phyloP scores from a whole-genome alignment of 371 early-diverging fungal genomes.

The Chytridium lagenaria region DNA sequence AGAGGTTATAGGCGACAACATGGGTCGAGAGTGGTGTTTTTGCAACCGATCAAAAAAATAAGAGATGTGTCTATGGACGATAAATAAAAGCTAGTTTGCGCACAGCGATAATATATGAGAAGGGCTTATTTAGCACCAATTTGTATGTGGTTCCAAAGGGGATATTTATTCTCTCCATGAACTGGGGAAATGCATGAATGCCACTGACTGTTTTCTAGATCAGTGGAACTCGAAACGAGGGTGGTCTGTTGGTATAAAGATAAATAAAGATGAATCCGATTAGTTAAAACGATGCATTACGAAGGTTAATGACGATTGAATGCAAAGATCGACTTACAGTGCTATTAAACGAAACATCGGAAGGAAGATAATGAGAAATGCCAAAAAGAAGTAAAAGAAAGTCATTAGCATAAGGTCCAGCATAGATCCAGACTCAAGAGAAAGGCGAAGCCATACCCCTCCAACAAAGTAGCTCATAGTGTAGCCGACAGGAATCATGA shows the following conservation, averaged over 20 bases:
- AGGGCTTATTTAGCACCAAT: too few relatives aligned
- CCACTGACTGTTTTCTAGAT: conserved; percentile 1
- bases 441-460: conserved; percentile 39
- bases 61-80: too few relatives aligned
- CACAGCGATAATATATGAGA: too few relatives aligned
- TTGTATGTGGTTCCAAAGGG: too few relatives aligned
- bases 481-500: conserved; percentile 54
- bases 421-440: conserved; percentile 4
- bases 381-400: conserved; percentile 6
- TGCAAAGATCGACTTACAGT: conserved; percentile 12
- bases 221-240: conserved; percentile 56
- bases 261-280: conserved; percentile 1
- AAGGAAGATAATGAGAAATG: background rate
- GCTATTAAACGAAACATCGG: conserved; percentile 24
- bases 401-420: background rate
- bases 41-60: too few relatives aligned
- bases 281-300: too few relatives aligned
- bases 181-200: background rate
- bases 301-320: too few relatives aligned
- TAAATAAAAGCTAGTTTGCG: too few relatives aligned
- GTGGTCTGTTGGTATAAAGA: conserved; percentile 43
- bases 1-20: too few relatives aligned
- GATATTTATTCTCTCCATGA: background rate
- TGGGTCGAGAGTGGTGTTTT: too few relatives aligned
- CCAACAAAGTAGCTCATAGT: conserved; percentile 52